phyloP scores from a whole-genome alignment of 2,329 filamentous ascomycete genomes.

The Trichoderma gracile region DNA sequence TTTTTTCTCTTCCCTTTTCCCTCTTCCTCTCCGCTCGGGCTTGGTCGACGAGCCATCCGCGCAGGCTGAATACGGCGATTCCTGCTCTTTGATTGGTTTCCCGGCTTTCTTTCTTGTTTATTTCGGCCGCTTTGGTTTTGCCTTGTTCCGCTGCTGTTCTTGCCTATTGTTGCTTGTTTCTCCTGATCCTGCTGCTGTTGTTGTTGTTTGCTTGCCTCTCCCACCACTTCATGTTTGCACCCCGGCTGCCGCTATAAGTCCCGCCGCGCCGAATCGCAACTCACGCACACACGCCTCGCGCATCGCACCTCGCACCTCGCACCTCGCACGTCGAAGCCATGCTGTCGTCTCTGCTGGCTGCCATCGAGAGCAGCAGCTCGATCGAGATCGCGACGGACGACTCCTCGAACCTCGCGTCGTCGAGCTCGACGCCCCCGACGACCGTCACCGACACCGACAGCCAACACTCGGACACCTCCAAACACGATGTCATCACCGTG shows the following conservation, averaged over 20 bases:
- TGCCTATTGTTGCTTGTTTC: neutral
- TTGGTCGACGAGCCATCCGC: neutral
- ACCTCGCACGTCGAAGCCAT: neutral
- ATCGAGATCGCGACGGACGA: slow-evolving; percentile 41
- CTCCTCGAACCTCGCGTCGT: slow-evolving; percentile 56
- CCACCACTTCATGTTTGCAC: slow-evolving; percentile 7
- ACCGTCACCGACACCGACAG: slow-evolving; percentile 64
- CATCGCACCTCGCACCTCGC: no score
- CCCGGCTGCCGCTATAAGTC: neutral
- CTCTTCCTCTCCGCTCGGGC: neutral
- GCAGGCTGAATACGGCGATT: neutral
- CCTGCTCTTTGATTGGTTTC: neutral
- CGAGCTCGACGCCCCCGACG: slow-evolving; percentile 65
- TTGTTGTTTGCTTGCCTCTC: neutral
- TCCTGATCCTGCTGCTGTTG: neutral
- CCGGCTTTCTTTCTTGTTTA: neutral
- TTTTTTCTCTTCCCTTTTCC: neutral
- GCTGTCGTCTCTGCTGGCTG: slow-evolving; percentile 38
- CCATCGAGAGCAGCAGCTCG: slow-evolving; percentile 38
- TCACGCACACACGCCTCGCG: neutral
- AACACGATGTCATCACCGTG: slow-evolving; percentile 42
- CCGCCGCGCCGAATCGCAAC: slow-evolving; percentile 6
- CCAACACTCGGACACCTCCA: slow-evolving; percentile 50
- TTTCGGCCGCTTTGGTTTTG: neutral
- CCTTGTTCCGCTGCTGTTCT: neutral